Evolutionary conservation across 768 basidiomycete genomes (phyloP).

Genomic region (Boletus eberwhitei): DNA sequence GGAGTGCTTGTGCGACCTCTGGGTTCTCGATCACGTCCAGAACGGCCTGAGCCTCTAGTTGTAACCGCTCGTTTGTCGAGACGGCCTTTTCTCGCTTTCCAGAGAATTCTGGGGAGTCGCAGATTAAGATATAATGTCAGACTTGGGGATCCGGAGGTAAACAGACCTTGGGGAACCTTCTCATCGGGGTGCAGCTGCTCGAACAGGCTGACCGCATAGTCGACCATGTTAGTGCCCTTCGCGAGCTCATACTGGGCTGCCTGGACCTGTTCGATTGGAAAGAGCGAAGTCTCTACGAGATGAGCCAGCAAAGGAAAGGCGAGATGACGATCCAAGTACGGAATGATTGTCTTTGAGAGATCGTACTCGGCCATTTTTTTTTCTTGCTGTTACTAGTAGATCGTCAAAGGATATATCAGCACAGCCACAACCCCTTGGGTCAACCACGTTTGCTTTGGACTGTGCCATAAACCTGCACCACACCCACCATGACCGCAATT

Average conservation of each 20-base stretch:
- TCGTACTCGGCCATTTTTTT: conserved; percentile 81
- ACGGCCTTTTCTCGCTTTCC: conserved; percentile 80
- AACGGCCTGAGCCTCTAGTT: conserved; percentile 89
- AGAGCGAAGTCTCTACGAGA: conserved; percentile 71
- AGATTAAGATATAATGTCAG: background rate
- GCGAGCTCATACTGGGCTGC: conserved; percentile 96
- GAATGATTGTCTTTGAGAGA: conserved; percentile 85
- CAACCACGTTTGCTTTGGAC: background rate
- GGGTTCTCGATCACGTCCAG: conserved; percentile 96
- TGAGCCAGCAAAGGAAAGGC: conserved; percentile 90
- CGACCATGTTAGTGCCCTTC: conserved; percentile 97
- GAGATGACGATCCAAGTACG: conserved; percentile 92
- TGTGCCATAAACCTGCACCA: conserved; percentile 11
- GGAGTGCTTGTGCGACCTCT: conserved; percentile 89
- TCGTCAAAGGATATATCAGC: conserved; percentile 5
- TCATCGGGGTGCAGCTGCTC: conserved; percentile 73
- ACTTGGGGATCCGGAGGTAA: background rate
- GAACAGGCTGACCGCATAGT: conserved; percentile 83
- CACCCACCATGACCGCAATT: conserved; percentile 60
- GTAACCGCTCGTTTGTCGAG: conserved; percentile 76
- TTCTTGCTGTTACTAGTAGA: background rate
- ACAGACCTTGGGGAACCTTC: conserved; percentile 64
- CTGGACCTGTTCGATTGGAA: conserved; percentile 75
- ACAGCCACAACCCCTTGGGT: conserved; percentile 21
- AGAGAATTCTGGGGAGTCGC: conserved; percentile 63